Evolutionary conservation across 805 yeast genomes (phyloP).

Genomic region (Wickerhamiella occidentalis): DNA sequence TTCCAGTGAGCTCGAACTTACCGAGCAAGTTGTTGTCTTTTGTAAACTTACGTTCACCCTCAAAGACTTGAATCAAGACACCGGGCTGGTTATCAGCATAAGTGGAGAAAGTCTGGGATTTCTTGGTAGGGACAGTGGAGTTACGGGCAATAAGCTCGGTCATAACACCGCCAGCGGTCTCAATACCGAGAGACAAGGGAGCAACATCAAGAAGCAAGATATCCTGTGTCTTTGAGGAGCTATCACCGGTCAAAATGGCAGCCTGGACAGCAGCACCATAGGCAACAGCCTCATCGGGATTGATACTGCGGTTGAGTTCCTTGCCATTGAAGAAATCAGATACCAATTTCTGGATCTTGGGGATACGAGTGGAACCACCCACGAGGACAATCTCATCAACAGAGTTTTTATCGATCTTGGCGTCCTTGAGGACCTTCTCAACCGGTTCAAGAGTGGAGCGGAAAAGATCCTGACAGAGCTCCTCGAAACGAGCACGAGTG

Average conservation of each 20-base stretch:
- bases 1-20: constrained; percentile 91
- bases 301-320: constrained; percentile 91
- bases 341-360: constrained; percentile 89
- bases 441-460: constrained; percentile 91
- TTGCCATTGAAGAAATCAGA: constrained; percentile 96
- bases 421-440: constrained; percentile 84
- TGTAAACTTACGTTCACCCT: constrained; percentile 96
- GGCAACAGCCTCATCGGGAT: constrained; percentile 99
- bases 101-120: constrained; percentile 92
- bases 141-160: constrained; percentile 96
- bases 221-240: constrained; percentile 93
- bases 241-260: constrained; percentile 91
- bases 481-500: constrained; percentile 97
- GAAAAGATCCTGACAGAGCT: constrained; percentile 85
- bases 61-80: constrained; percentile 92
- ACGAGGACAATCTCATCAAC: constrained; percentile 89
- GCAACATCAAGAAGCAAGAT: constrained; percentile 91
- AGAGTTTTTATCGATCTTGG: constrained; percentile 79
- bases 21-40: constrained; percentile 94
- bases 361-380: constrained; percentile 98
- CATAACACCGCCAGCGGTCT: constrained; percentile 99
- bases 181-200: constrained; percentile 94
- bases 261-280: constrained; percentile 99
- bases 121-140: constrained; percentile 95
- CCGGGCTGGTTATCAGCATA: constrained; percentile 98